Evolutionary conservation across 345 rosid genomes (phyloP).

Genomic region (Jatropha curcas): DNA sequence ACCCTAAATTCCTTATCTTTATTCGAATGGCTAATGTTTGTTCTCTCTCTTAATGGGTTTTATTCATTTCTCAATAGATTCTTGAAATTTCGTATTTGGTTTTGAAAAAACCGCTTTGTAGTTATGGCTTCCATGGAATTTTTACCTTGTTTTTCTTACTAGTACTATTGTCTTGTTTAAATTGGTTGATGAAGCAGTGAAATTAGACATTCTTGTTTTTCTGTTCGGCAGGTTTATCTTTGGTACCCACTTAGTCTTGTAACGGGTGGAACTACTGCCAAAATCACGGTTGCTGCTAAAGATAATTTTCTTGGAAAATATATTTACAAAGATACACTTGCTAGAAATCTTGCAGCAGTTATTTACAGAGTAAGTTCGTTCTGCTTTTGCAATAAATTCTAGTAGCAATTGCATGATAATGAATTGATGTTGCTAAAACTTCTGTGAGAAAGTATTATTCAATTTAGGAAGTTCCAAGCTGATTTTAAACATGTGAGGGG

Average conservation of each 20-base stretch:
- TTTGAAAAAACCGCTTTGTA: not conserved
- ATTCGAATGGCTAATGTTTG: slow-evolving; percentile 86
- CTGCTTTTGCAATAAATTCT: not conserved
- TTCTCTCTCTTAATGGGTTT: slow-evolving; percentile 16
- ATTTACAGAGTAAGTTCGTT: slow-evolving; percentile 74
- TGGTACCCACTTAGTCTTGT: slow-evolving; percentile 92
- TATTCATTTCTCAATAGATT: not conserved
- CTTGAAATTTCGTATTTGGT: not conserved
- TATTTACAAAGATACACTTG: slow-evolving; percentile 87
- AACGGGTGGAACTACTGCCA: slow-evolving; percentile 91
- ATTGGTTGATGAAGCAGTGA: slow-evolving; percentile 3
- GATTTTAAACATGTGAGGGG: not conserved
- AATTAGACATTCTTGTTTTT: not conserved
- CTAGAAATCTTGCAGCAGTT: slow-evolving; percentile 86
- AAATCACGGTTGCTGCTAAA: slow-evolving; percentile 94
- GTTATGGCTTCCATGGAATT: not conserved
- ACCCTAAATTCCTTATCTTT: slow-evolving; percentile 87
- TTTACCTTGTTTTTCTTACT: too few relatives aligned
- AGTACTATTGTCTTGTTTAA: not conserved
- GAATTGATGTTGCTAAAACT: not conserved
- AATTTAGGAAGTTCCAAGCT: not conserved
- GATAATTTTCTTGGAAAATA: slow-evolving; percentile 90
- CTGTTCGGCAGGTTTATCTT: slow-evolving; percentile 62
- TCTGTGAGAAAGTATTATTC: not conserved
- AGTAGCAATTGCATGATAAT: not conserved